Evolutionary conservation across 1,284 basidiomycete genomes (phyloP).

Genomic region (Boletus semigastroideus): DNA sequence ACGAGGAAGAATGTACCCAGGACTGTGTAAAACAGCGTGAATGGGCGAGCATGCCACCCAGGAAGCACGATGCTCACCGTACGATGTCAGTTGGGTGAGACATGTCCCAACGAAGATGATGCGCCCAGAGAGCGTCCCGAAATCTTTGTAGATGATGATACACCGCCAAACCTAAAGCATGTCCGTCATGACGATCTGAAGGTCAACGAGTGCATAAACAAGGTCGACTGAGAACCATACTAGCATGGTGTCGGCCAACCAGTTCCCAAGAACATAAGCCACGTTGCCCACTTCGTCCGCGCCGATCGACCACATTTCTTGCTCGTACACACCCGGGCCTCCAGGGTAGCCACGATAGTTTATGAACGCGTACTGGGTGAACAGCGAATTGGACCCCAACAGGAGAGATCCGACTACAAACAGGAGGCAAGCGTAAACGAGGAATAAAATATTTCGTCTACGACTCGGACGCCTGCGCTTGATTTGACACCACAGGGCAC

Average conservation of each 20-base stretch:
- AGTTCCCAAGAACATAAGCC: constrained; percentile 29
- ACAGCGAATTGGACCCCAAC: constrained; percentile 27
- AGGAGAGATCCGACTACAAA: constrained; percentile 33
- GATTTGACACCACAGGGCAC: constrained; percentile 20
- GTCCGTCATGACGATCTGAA: neutral
- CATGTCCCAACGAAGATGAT: constrained; percentile 18
- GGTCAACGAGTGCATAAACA: neutral
- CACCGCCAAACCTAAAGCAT: constrained; percentile 34
- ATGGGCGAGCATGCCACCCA: no score
- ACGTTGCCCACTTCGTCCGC: constrained; percentile 27
- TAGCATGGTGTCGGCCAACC: constrained; percentile 32
- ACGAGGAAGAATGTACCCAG: constrained; percentile 27
- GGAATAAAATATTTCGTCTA: constrained; percentile 18
- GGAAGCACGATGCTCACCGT: constrained; percentile 10
- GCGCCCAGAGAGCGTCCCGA: constrained; percentile 9
- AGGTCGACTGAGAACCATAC: constrained; percentile 13
- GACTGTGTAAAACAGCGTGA: constrained; percentile 7
- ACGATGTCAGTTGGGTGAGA: constrained; percentile 29
- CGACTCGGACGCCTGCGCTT: constrained; percentile 9
- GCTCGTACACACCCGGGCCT: constrained; percentile 24
- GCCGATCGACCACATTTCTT: constrained; percentile 24
- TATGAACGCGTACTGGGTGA: constrained; percentile 35
- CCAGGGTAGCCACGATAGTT: constrained; percentile 35
- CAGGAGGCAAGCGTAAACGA: constrained; percentile 28
- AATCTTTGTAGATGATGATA: constrained; percentile 29